Evolutionary conservation across 495 filamentous ascomycete species (phyloP).

Genomic region (Filosporella fistucella): DNA sequence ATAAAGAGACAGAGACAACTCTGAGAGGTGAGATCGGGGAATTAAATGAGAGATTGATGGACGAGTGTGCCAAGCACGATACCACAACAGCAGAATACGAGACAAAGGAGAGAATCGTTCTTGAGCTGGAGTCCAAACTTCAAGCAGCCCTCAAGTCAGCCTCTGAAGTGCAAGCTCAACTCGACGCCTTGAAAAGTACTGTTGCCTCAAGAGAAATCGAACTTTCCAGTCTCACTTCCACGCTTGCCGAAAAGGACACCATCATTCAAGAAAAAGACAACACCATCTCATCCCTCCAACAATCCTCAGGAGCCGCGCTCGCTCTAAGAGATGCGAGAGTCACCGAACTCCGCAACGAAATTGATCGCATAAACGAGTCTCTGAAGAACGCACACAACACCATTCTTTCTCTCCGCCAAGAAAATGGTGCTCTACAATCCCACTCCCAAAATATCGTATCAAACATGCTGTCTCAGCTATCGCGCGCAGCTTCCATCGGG

Average conservation of each 20-base stretch:
- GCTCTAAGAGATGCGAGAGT: conserved; percentile 38
- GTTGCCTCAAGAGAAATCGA: not conserved
- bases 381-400: conserved; percentile 33
- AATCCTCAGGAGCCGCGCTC: conserved; percentile 27
- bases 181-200: conserved; percentile 3
- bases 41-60: conserved; percentile 23
- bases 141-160: not conserved
- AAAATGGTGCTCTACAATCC: too few relatives aligned
- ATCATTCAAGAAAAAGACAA: conserved; percentile 8
- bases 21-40: conserved; percentile 28
- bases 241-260: conserved; percentile 1
- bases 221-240: not conserved
- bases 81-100: conserved; percentile 12
- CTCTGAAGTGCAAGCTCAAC: conserved; percentile 12
- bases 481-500: too few relatives aligned
- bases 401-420: conserved; percentile 25
- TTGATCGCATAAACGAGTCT: conserved; percentile 30
- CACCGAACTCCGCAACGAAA: conserved; percentile 31
- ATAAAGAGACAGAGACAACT: conserved; percentile 27
- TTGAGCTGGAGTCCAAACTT: conserved; percentile 33
- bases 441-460: too few relatives aligned
- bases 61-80: conserved; percentile 28
- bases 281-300: conserved; percentile 8
- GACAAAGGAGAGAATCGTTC: conserved; percentile 25
- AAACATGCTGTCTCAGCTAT: too few relatives aligned